These are phyloP conservation scores for Mucor plumbeus DNA, from an alignment of 371 early-diverging fungal species.

Conservation along the genomic window DNA sequence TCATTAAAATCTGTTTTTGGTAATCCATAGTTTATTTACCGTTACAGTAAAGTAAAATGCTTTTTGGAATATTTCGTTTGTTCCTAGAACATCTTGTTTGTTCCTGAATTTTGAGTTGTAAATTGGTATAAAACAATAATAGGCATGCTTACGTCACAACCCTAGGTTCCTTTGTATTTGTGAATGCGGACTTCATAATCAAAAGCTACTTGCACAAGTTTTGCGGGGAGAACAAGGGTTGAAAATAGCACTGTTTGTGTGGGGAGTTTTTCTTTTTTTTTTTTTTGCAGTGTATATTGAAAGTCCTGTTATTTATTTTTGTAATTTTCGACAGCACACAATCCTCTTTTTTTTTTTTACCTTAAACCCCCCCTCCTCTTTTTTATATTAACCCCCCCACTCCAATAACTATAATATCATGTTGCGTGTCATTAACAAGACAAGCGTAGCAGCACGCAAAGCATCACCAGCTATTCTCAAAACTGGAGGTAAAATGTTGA, in stretches of 20 bases:
- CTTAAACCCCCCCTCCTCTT: slow-evolving; percentile 15
- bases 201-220: not conserved
- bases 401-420: slow-evolving; percentile 32
- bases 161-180: not conserved
- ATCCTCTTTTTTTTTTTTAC: slow-evolving; percentile 11
- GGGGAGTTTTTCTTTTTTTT: not conserved
- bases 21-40: too few species aligned
- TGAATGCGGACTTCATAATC: slow-evolving; percentile 1
- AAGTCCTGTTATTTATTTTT: slow-evolving; percentile 7
- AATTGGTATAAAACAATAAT: not conserved
- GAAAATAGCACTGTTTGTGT: slow-evolving; percentile 5
- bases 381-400: slow-evolving; percentile 37
- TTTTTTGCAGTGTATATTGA: not conserved
- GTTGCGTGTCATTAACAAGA: slow-evolving; percentile 60
- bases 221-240: slow-evolving; percentile 10
- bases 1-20: too few species aligned
- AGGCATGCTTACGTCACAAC: not conserved
- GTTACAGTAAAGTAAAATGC: too few species aligned
- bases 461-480: slow-evolving; percentile 51
- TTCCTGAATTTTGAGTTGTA: not conserved
- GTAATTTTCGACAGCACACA: not conserved
- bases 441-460: slow-evolving; percentile 52
- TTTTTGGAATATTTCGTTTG: too few species aligned
- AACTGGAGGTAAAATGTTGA: slow-evolving; percentile 39
- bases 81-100: not conserved